Evolutionary conservation across 768 basidiomycete species (phyloP).

Genomic region (Phylloporus sp.): DNA sequence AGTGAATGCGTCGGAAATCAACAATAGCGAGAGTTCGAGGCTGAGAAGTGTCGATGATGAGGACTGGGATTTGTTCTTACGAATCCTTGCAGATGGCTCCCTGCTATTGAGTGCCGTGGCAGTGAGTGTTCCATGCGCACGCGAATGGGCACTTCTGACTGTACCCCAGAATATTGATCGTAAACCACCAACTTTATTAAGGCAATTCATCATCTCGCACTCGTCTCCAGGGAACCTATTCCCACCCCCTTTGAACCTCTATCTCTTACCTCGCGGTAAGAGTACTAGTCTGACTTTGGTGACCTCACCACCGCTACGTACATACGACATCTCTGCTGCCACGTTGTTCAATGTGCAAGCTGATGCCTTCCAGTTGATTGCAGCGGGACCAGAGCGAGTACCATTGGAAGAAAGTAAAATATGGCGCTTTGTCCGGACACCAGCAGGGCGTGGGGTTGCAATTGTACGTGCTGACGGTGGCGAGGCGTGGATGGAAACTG

Average conservation of each 20-base stretch:
- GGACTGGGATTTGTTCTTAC: slow-evolving; percentile 76
- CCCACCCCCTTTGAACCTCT: slow-evolving; percentile 47
- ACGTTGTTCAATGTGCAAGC: slow-evolving; percentile 58
- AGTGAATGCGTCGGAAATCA: slow-evolving; percentile 32
- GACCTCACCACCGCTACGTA: slow-evolving; percentile 61
- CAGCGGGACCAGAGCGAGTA: slow-evolving; percentile 37
- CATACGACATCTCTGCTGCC: slow-evolving; percentile 54
- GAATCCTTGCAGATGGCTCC: slow-evolving; percentile 70
- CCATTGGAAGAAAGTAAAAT: slow-evolving; percentile 52
- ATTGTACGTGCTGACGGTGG: slow-evolving; percentile 58
- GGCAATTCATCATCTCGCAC: slow-evolving; percentile 70
- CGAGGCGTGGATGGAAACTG: slow-evolving; percentile 59
- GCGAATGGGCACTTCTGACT: slow-evolving; percentile 2
- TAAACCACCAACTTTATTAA: slow-evolving; percentile 78
- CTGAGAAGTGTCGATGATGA: slow-evolving; percentile 65
- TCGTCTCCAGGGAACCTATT: slow-evolving; percentile 49
- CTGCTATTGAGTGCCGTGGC: slow-evolving; percentile 67
- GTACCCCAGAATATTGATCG: slow-evolving; percentile 76
- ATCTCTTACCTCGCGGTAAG: slow-evolving; percentile 48
- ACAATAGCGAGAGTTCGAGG: slow-evolving; percentile 30
- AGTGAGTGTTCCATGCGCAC: slow-evolving; percentile 40
- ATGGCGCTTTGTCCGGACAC: slow-evolving; percentile 66
- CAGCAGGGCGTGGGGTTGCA: slow-evolving; percentile 73
- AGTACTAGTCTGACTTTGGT: slow-evolving; percentile 51
- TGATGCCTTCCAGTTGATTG: slow-evolving; percentile 49